Percentiles rank a stretch among this genome's conserved stretches.
Conservation (phyloP, 2,329 filamentous ascomycete genomes). For the Phoma sp. region DNA sequence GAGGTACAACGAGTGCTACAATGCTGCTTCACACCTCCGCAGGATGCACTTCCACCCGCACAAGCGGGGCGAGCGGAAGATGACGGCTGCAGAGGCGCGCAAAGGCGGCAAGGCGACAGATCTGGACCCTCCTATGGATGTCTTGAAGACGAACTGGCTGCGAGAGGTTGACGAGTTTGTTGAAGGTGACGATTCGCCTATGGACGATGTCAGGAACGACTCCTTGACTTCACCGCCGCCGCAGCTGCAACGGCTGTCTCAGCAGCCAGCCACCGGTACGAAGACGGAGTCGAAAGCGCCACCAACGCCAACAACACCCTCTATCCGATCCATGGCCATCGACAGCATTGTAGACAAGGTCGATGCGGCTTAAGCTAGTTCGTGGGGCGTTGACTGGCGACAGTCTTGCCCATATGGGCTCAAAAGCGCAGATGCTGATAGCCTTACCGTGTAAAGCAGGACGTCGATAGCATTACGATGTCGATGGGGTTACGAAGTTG, state of each 20-base stretch:
- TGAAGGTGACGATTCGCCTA: slow-evolving; percentile 34
- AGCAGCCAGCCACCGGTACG: slow-evolving; percentile 8
- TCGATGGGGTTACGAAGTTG: no score
- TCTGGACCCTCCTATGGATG: slow-evolving; percentile 64
- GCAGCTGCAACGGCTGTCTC: slow-evolving; percentile 18
- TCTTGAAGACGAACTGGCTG: slow-evolving; percentile 65
- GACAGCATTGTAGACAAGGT: slow-evolving; percentile 50
- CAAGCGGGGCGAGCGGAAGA: slow-evolving; percentile 60
- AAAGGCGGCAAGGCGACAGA: slow-evolving; percentile 65
- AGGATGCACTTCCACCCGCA: slow-evolving; percentile 84
- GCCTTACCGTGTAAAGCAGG: not conserved
- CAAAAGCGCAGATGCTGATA: not conserved
- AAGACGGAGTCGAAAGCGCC: slow-evolving; percentile 43
- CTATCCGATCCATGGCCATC: slow-evolving; percentile 48
- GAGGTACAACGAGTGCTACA: slow-evolving; percentile 90
- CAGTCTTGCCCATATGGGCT: not conserved
- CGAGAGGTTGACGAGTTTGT: slow-evolving; percentile 59
- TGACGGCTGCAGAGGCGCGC: slow-evolving; percentile 64
- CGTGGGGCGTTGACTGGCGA: not conserved
- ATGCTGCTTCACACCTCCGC: slow-evolving; percentile 87
- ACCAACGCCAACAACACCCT: slow-evolving; percentile 46
- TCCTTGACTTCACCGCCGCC: slow-evolving; percentile 28
- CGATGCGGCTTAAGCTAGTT: slow-evolving; percentile 37
- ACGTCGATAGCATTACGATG: no score
- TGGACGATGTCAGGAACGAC: slow-evolving; percentile 29